Evolutionary conservation across 208 protist genomes (phyloP).

Genomic region (Lotmaria passim): DNA sequence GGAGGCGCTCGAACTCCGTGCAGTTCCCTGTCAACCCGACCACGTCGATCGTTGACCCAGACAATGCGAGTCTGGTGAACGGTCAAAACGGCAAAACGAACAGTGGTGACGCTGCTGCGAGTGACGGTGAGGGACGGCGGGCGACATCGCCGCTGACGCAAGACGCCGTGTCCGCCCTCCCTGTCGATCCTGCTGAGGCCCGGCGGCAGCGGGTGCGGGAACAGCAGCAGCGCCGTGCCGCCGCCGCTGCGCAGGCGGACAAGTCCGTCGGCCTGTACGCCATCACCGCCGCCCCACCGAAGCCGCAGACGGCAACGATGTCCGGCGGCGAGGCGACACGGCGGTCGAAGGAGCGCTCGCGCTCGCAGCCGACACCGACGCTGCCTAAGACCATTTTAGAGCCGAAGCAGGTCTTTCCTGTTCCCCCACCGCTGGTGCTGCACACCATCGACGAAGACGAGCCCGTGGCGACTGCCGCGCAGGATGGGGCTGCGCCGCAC

Average conservation of each 20-base stretch:
- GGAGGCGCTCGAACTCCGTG: conserved; percentile 63
- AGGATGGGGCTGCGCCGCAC: neutral
- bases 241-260: conserved; percentile 22
- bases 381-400: conserved; percentile 43
- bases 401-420: conserved; percentile 39
- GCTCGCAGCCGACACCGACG: conserved; percentile 44
- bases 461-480: neutral
- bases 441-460: conserved; percentile 79
- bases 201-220: conserved; percentile 30
- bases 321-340: conserved; percentile 2
- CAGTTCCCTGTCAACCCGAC: conserved; percentile 55
- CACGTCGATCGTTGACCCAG: conserved; percentile 19
- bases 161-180: conserved; percentile 59
- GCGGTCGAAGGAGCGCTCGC: conserved; percentile 46
- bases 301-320: conserved; percentile 19
- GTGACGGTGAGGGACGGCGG: conserved; percentile 2
- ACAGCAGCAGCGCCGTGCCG: conserved; percentile 30
- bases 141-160: conserved; percentile 60
- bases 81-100: neutral
- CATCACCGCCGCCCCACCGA: conserved; percentile 27
- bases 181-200: conserved; percentile 50
- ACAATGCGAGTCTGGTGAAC: conserved; percentile 3
- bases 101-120: conserved; percentile 2
- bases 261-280: conserved; percentile 45
- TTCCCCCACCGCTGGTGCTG: conserved; percentile 60